These are phyloP conservation scores for Pythium utonaiense DNA, from an alignment of 352 stramenopile genomes.

Conservation along the genomic window DNA sequence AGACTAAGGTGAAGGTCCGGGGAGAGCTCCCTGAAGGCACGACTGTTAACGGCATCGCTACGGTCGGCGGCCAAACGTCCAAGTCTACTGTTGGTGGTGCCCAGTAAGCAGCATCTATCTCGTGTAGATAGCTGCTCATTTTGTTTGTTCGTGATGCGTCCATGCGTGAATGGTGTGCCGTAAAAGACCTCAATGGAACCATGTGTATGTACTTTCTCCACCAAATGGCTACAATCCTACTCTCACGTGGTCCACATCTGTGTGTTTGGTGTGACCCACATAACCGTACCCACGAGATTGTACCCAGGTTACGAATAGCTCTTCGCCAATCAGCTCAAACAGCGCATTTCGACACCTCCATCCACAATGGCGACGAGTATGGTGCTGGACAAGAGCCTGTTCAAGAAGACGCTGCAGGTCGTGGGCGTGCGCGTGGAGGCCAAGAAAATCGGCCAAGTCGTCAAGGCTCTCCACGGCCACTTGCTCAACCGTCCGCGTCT, in stretches of 20 bases:
- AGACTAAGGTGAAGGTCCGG: conserved; percentile 5
- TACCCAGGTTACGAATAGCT: neutral
- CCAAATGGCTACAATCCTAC: neutral
- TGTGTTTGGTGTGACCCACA: neutral
- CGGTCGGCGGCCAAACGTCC: neutral
- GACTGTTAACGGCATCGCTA: neutral
- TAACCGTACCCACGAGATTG: neutral
- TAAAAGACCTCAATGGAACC: too few species aligned
- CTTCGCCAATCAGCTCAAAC: neutral
- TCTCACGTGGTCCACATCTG: neutral
- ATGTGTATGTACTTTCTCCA: too few species aligned
- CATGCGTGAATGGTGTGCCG: too few species aligned
- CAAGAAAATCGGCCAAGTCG: conserved; percentile 75
- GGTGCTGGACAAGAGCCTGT: conserved; percentile 63
- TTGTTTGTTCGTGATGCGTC: neutral
- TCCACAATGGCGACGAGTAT: conserved; percentile 19
- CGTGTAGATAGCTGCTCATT: too few species aligned
- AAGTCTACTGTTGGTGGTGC: neutral
- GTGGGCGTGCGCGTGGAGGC: conserved; percentile 70
- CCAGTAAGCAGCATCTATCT: too few species aligned
- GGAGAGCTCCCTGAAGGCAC: neutral
- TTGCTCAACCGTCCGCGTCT: conserved; percentile 68
- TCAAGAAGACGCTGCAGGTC: conserved; percentile 67
- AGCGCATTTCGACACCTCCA: neutral
- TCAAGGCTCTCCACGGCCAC: conserved; percentile 69